phyloP scores from a whole-genome alignment of 2,329 filamentous ascomycete genomes.

The Trichoderma citrinoviride region DNA sequence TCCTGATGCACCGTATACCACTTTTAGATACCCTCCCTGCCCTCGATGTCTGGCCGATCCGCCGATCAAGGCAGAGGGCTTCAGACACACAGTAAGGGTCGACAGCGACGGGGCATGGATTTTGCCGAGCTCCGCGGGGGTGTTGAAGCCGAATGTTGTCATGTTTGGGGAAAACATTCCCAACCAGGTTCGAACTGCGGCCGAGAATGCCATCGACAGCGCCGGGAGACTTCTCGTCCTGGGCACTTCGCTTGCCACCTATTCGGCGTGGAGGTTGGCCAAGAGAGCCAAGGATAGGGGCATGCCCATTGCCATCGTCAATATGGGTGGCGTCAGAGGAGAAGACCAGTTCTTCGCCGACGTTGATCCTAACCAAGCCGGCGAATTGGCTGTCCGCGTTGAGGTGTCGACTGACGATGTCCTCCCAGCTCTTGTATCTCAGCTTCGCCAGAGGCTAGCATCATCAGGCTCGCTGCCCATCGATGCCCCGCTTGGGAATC shows the following conservation, averaged over 20 bases:
- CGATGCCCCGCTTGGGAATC: neutral
- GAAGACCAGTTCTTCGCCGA: slow-evolving; percentile 69
- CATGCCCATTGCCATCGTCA: slow-evolving; percentile 85
- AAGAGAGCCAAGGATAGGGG: slow-evolving; percentile 77
- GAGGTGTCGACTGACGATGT: slow-evolving; percentile 58
- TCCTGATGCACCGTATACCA: slow-evolving; percentile 80
- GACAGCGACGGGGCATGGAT: slow-evolving; percentile 81
- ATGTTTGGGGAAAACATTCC: slow-evolving; percentile 95
- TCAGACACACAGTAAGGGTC: slow-evolving; percentile 58
- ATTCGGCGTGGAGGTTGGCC: slow-evolving; percentile 88
- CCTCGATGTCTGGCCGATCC: slow-evolving; percentile 71
- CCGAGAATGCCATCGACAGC: slow-evolving; percentile 75
- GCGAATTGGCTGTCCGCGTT: slow-evolving; percentile 53
- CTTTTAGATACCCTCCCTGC: slow-evolving; percentile 88
- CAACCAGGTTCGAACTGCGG: slow-evolving; percentile 64
- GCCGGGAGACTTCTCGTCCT: slow-evolving; percentile 74
- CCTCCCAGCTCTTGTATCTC: slow-evolving; percentile 55
- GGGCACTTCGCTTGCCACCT: slow-evolving; percentile 89
- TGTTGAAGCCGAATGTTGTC: slow-evolving; percentile 88
- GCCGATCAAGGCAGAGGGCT: slow-evolving; percentile 54
- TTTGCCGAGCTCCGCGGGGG: slow-evolving; percentile 63
- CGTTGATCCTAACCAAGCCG: slow-evolving; percentile 50
- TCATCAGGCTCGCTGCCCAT: neutral
- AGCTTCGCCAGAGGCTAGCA: slow-evolving; percentile 40
- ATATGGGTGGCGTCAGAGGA: slow-evolving; percentile 78